Percentiles rank a stretch among this genome's conserved stretches.
These are phyloP conservation scores for Parmelia sp. DNA, from an alignment of 495 filamentous ascomycete genomes.

Conservation along the genomic window DNA sequence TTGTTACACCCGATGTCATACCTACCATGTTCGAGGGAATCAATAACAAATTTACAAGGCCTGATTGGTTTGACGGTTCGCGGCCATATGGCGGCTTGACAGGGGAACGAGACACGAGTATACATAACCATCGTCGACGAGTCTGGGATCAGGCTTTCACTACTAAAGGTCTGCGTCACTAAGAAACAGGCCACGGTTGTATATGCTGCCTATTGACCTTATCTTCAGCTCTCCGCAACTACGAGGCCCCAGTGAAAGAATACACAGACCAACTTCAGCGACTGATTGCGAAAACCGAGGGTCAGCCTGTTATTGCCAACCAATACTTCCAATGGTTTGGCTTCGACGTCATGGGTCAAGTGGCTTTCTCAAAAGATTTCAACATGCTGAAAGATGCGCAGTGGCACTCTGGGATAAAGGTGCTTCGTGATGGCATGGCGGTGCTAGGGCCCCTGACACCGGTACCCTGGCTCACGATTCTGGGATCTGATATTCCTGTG, in stretches of 20 bases:
- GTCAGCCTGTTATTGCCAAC: constrained; percentile 35
- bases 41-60: constrained; percentile 29
- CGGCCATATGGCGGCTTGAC: constrained; percentile 31
- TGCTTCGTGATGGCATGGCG: constrained; percentile 22
- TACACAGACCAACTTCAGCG: background rate
- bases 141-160: constrained; percentile 39
- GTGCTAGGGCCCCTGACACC: constrained; percentile 23
- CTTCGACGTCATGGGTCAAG: constrained; percentile 68
- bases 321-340: constrained; percentile 42
- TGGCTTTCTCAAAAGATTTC: constrained; percentile 66
- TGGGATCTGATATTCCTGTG: constrained; percentile 22
- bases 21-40: background rate
- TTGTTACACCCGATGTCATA: background rate
- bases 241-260: background rate
- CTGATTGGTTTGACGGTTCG: constrained; percentile 35
- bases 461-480: constrained; percentile 26
- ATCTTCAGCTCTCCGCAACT: no score
- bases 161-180: constrained; percentile 23
- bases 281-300: constrained; percentile 24
- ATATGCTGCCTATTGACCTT: no score
- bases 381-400: constrained; percentile 56
- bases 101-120: constrained; percentile 28
- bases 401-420: constrained; percentile 52
- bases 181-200: no score
- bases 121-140: constrained; percentile 35